Conservation (phyloP, 2,329 filamentous ascomycete species). For the Ophiognomonia clavigignenti-juglandacearum region DNA sequence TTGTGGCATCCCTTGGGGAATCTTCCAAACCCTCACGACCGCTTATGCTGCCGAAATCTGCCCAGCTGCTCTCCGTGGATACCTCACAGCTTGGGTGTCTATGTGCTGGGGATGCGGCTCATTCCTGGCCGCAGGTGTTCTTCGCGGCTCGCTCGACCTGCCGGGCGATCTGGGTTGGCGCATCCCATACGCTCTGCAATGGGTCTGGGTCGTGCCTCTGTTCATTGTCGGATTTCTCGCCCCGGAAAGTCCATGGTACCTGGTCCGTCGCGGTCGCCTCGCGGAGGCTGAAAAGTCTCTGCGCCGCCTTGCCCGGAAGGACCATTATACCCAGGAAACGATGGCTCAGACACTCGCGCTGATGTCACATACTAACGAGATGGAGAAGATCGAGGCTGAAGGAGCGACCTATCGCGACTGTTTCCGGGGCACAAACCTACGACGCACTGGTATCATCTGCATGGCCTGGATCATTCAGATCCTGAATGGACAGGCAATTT, state of each 20-base stretch:
- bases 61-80: too few relatives aligned
- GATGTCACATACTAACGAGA: neutral
- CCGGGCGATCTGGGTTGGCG: too few relatives aligned
- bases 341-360: too few relatives aligned
- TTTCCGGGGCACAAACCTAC: slow-evolving; percentile 20
- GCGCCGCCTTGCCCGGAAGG: slow-evolving; percentile 34
- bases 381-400: neutral
- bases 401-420: slow-evolving; percentile 14
- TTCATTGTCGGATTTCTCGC: slow-evolving; percentile 29
- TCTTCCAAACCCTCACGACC: too few relatives aligned
- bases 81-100: too few relatives aligned
- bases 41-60: too few relatives aligned
- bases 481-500: slow-evolving; percentile 5
- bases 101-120: too few relatives aligned
- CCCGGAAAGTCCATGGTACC: slow-evolving; percentile 40
- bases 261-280: slow-evolving; percentile 31
- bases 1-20: too few relatives aligned
- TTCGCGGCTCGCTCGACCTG: too few relatives aligned
- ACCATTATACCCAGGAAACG: neutral
- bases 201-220: slow-evolving; percentile 37
- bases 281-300: slow-evolving; percentile 33
- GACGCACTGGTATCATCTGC: slow-evolving; percentile 26
- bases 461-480: slow-evolving; percentile 23
- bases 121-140: too few relatives aligned
- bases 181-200: too few relatives aligned